Evolutionary conservation across 176 grass and related monocot genomes (phyloP).

Genomic region (Ensete ventricosum): DNA sequence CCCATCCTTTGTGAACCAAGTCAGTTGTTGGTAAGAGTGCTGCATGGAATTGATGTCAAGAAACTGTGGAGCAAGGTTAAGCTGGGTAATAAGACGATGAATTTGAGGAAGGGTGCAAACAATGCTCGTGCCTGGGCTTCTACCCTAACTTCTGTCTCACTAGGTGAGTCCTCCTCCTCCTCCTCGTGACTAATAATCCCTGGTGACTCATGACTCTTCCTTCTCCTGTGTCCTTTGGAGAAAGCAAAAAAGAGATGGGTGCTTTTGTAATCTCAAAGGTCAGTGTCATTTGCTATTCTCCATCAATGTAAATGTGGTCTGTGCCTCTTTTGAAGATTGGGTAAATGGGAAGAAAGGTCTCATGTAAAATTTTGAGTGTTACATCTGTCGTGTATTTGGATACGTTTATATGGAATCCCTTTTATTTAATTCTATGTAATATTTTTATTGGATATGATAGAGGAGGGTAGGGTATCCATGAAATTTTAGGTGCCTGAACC

Average conservation of each 20-base stretch:
- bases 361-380: background rate
- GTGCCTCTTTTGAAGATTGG: background rate
- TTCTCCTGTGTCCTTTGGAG: no score
- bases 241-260: background rate
- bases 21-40: slow-evolving; percentile 39
- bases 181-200: no score
- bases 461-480: no score
- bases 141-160: slow-evolving; percentile 71
- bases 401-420: background rate
- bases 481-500: no score
- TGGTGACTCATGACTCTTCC: no score
- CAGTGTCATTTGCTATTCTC: background rate
- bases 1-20: slow-evolving; percentile 39
- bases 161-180: slow-evolving; percentile 50
- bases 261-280: no score
- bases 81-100: slow-evolving; percentile 50
- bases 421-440: no score
- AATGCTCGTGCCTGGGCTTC: slow-evolving; percentile 82
- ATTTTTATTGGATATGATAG: no score
- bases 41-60: slow-evolving; percentile 39
- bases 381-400: background rate
- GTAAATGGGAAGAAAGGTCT: background rate
- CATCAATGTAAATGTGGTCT: background rate
- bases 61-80: slow-evolving; percentile 58
- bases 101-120: slow-evolving; percentile 53